A percentile compares a stretch with the other conserved stretches of the same genome.
These are phyloP conservation scores for Xylaria palmicola DNA, from an alignment of 495 filamentous ascomycete genomes.

Conservation along the genomic window DNA sequence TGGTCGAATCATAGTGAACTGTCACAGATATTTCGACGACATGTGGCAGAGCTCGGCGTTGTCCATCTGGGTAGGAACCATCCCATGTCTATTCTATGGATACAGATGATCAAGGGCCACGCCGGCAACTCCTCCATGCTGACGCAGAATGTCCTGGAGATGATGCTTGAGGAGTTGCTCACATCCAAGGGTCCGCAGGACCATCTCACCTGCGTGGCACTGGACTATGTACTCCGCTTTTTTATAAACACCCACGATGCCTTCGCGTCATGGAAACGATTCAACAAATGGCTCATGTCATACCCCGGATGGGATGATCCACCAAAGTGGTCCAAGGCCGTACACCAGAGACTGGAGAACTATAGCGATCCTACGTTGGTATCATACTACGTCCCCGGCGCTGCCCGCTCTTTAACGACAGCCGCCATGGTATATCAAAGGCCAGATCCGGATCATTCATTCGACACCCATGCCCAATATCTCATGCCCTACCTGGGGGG, in stretches of 20 bases:
- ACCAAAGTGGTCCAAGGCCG: neutral
- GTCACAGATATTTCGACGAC: slow-evolving; percentile 11
- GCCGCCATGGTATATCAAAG: slow-evolving; percentile 6
- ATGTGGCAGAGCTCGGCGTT: slow-evolving; percentile 15
- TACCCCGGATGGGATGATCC: slow-evolving; percentile 12
- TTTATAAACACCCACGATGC: slow-evolving; percentile 15
- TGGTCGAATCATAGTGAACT: slow-evolving; percentile 16
- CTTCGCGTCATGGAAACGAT: slow-evolving; percentile 4
- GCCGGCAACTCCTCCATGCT: neutral
- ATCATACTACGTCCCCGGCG: neutral
- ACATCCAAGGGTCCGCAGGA: slow-evolving; percentile 6
- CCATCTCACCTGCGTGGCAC: slow-evolving; percentile 10
- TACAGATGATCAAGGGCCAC: slow-evolving; percentile 6
- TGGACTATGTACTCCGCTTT: slow-evolving; percentile 12
- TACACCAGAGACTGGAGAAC: neutral
- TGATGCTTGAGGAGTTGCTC: slow-evolving; percentile 11
- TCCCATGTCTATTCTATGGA: slow-evolving; percentile 15
- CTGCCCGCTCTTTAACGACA: neutral
- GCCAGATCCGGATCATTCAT: neutral
- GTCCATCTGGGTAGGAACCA: slow-evolving; percentile 15
- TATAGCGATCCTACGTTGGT: neutral
- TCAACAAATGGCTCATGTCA: slow-evolving; percentile 1
- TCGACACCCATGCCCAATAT: neutral
- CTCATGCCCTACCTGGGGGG: slow-evolving; percentile 14
- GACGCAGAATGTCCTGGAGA: slow-evolving; percentile 1